A percentile compares a stretch with the other conserved stretches of the same genome.
Conservation (phyloP, 1,284 basidiomycete species). For the Trichosporon inkin region DNA sequence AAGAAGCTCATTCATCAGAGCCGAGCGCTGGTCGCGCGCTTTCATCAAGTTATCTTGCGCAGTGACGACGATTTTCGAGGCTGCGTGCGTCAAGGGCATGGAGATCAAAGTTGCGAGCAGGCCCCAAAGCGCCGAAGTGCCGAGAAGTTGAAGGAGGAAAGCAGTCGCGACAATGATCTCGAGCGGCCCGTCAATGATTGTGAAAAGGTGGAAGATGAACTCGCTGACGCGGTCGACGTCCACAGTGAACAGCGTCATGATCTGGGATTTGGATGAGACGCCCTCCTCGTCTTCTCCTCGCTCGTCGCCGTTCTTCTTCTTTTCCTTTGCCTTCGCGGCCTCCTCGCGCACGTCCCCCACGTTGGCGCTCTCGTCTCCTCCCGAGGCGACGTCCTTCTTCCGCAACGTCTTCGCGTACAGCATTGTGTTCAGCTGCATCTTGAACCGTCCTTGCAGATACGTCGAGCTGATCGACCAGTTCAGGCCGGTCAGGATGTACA, state of each 20-base stretch:
- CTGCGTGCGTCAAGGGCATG: conserved; percentile 80
- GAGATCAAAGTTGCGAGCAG: conserved; percentile 76
- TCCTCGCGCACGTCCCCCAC: conserved; percentile 32
- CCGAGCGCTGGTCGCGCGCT: conserved; percentile 79
- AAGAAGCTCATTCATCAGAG: conserved; percentile 89
- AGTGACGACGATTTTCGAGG: conserved; percentile 75
- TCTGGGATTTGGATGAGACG: conserved; percentile 83
- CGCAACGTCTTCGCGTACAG: conserved; percentile 85
- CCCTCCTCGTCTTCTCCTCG: conserved; percentile 63
- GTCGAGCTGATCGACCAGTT: conserved; percentile 47
- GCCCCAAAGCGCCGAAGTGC: conserved; percentile 65
- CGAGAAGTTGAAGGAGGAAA: conserved; percentile 76
- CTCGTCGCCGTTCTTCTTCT: conserved; percentile 35
- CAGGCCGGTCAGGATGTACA: conserved; percentile 52
- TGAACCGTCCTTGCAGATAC: conserved; percentile 55
- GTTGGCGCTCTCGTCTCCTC: conserved; percentile 30
- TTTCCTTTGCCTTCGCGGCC: conserved; percentile 38
- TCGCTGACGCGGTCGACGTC: conserved; percentile 86
- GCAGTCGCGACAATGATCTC: conserved; percentile 72
- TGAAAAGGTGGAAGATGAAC: conserved; percentile 64
- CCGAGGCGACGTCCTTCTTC: conserved; percentile 70
- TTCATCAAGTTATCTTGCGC: conserved; percentile 89
- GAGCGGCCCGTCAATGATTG: conserved; percentile 68
- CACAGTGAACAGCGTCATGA: conserved; percentile 67
- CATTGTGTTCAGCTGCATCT: conserved; percentile 76